Evolutionary conservation across 371 early-diverging fungal genomes (phyloP), one percentile per base, ranked within the genome.

Genomic region (Apophysomyces elegans): DNA sequence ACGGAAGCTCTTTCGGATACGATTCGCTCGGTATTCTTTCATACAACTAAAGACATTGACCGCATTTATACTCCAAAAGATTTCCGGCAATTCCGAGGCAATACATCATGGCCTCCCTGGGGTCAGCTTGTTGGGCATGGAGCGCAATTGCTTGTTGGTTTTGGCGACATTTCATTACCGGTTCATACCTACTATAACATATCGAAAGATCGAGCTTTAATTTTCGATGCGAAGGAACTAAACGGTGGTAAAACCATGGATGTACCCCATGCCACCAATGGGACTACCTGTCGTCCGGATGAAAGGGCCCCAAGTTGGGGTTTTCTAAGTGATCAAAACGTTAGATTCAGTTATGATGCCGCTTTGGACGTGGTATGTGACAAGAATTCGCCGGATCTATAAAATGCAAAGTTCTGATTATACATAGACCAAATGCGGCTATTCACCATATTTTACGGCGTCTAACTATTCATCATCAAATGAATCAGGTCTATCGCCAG

Each of bases 61-160:
- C 64, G 67, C 26, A 12, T 65, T 26, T 71, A 71, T 21, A 68
- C 66, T 26, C 68, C 68, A 5, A 43, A 50, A 26, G 56, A 66
- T 36, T 41, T 63, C 39, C 54, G 41, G 6, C 13, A 12, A 12
- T 50, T 60, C 41, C 50, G 64, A 46, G 54, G 26, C 8, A 65
- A 72, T 38, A 36, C 64, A 7, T 37, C 59, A 7, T 80, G 80
- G 80, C 80, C 80, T 14, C 65, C 64, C 7, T 77, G 75, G 74
- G 32, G 68, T 1, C 62, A 74, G 58, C 37, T 81, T 35, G 70
- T 81, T 35, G 39, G 71, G 43, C 47, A 65, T 1, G 45, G 63
- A 11, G 65, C 70, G 0, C 79, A 77, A 26, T 39, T 81, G 1
- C 59, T 81, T n/a, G 64, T 78, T 21, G 76, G 74, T 1, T 69